Evolutionary conservation across 176 grass and related monocot species (phyloP), one percentile per base, ranked within the genome.

Genomic region (Tillandsia fasciculata): DNA sequence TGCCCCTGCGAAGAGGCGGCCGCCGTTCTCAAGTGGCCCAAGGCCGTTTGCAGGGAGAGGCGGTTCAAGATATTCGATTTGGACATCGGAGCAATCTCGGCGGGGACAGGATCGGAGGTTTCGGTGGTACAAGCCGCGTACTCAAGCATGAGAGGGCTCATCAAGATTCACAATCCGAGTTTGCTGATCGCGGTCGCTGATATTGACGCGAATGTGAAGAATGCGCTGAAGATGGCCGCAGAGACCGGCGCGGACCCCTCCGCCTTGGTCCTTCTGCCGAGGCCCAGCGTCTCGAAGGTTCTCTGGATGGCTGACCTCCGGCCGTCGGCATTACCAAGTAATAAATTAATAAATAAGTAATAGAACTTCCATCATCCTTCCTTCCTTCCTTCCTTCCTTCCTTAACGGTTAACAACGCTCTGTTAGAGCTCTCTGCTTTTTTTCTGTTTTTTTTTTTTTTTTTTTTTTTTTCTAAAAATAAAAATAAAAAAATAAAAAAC

Each of bases 41-140:
- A 79, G 77, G 77, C 86, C 13, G 94, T 87, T 28, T 97, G 94
- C 94, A 93, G 67, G 86, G 94, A 97, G 69, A 70, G 94, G 11
- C 72, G 94, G 8, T 97, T 97, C 89, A 97, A 90, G 87, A 85
- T 97, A 15, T 90, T 97, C 27, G 94, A 97, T 79, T 67, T 97
- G 2, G 82, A 74, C 9, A 1, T 93, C 33, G 94, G 94, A 8
- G 89, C 94, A 3, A 82, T 92, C 11, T 83, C 94, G 0, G 89
- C 86, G 1, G 81, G 71, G 26, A 92, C 94, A 1, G 72, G 53
- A 8, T 97, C 94, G 0, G 89, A 97, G 11, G 86, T 93, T 24
- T 89, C 89, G 2, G 73, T 92, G 1, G 48, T 97, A 18, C 94
- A 97, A 77, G 84, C 84, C 1, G 82, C 92, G 1, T 97, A 86